Evolutionary conservation across 2,329 filamentous ascomycete genomes (phyloP), one percentile per base, ranked within the genome.

Genomic region (Pseudocercospora eumusae): DNA sequence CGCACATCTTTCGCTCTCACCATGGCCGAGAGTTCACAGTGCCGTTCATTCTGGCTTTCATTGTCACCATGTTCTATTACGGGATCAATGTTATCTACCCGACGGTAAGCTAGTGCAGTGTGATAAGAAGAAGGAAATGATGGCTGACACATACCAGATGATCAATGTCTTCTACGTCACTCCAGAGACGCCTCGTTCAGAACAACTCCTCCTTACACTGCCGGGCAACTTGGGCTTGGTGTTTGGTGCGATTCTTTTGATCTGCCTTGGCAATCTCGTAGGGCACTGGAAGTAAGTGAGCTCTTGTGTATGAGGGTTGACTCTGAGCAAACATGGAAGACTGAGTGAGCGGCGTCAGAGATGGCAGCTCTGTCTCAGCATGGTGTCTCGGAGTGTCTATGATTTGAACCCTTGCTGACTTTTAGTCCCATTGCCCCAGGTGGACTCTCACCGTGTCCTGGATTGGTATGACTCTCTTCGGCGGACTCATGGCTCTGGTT

Each of bases 41-140:
- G 0, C 80, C 80, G 0, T 79, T 77, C 40, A 73, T 82, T 21
- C 76, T 76, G 1, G 73, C 76, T 0, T 77, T 76, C 42, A 76
- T 82, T 55, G 75, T 81, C n/a, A 82, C 78, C 57, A 82, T 82
- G 80, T 82, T 81, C 65, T 82, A 82, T 71, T 82, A 82, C 66
- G 57, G 57, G 5, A 55, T 76, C 76, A 44, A 76, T 75, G 76
- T 82, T 47, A 71, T 82, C 13, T 82, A 76, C 65, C 80, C 80
- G 0, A 79, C 78, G 15, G 54, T 56, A 15, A 21, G 53, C 36
- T 11, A 20, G 13, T 31, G 3, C 6, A 52, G 10, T 31, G 13
- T 23, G 5, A 6, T 11, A 7, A 1, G 9, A 42, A 6, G 4
- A 25, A 9, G 4, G 33, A 20, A 4, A n/a, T 9, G 8, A 44